Percentiles rank a stretch among this genome's conserved stretches.
Evolutionary conservation across 1,139 yeast genomes (phyloP).

Genomic region (Saccharomycopsis crataegensis): DNA sequence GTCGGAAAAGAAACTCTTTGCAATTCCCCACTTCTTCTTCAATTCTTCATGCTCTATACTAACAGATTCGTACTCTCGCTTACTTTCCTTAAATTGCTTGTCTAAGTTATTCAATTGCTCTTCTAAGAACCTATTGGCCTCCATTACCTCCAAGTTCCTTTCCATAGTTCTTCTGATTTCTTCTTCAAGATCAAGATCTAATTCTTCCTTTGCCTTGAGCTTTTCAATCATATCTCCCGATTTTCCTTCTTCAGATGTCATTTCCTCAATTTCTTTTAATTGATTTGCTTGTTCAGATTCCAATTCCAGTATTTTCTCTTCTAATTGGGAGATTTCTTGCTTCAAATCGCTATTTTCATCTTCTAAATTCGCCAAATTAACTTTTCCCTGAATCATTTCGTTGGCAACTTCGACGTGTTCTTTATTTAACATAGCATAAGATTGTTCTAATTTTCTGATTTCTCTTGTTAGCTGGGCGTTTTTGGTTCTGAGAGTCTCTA

Average conservation of each 20-base stretch:
- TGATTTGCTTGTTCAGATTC: conserved; percentile 12
- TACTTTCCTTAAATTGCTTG: conserved; percentile 34
- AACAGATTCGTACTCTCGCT: conserved; percentile 29
- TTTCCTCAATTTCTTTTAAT: conserved; percentile 8
- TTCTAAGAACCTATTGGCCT: conserved; percentile 41
- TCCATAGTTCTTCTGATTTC: conserved; percentile 48
- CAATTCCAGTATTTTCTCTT: conserved; percentile 30
- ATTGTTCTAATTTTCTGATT: conserved; percentile 66
- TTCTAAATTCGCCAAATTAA: conserved; percentile 55
- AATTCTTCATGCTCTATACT: conserved; percentile 23
- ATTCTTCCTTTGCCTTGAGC: conserved; percentile 26
- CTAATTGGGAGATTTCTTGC: conserved; percentile 46
- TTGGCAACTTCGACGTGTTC: conserved; percentile 78
- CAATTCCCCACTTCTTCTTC: conserved; percentile 22
- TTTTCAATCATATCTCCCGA: conserved; percentile 25
- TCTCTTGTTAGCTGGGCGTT: conserved; percentile 72
- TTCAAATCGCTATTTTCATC: conserved; percentile 57
- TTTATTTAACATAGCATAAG: conserved; percentile 59
- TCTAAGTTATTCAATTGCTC: conserved; percentile 50
- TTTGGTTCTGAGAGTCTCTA: conserved; percentile 52
- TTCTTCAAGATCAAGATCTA: conserved; percentile 32
- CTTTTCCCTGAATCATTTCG: conserved; percentile 59
- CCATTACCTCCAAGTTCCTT: conserved; percentile 52
- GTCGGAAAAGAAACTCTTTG: conserved; percentile 17
- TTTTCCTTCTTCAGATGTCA: background rate